phyloP scores from a whole-genome alignment of 1,284 basidiomycete genomes.

The Erythrobasidium hasegawianum region DNA sequence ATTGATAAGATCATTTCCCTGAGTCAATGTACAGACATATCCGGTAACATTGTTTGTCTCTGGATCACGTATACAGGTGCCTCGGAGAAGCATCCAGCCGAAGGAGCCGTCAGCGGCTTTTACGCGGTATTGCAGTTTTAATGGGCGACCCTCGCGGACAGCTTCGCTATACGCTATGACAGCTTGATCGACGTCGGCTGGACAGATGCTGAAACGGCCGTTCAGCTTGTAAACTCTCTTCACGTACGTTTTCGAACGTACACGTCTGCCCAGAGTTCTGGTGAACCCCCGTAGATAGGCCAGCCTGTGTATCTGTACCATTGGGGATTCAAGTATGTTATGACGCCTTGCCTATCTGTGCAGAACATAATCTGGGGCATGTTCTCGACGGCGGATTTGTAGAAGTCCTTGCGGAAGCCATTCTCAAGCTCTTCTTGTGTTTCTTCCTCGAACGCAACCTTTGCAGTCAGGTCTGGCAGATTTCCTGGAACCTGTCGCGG shows the following conservation, averaged over 20 bases:
- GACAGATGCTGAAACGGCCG: background rate
- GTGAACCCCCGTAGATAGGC: conserved; percentile 11
- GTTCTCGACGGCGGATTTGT: conserved; percentile 24
- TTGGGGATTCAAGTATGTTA: conserved; percentile 30
- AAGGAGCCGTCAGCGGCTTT: conserved; percentile 19
- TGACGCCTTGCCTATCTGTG: conserved; percentile 17
- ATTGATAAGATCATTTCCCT: conserved; percentile 30
- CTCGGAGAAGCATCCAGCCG: conserved; percentile 30
- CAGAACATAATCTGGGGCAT: conserved; percentile 33
- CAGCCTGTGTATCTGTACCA: conserved; percentile 32
- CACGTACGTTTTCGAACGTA: too few species aligned
- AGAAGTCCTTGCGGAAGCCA: conserved; percentile 9
- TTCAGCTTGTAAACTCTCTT: too few species aligned
- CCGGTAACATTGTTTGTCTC: conserved; percentile 19
- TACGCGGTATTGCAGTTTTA: conserved; percentile 29
- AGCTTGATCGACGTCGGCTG: conserved; percentile 15
- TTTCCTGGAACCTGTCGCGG: background rate
- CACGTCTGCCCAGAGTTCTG: conserved; percentile 31
- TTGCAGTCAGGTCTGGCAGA: background rate
- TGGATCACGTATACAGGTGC: conserved; percentile 22
- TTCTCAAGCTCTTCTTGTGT: background rate
- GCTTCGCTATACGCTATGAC: conserved; percentile 21
- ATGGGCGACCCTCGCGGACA: conserved; percentile 9
- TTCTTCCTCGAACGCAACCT: background rate
- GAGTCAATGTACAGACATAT: conserved; percentile 28